Evolutionary conservation across 2,329 filamentous ascomycete genomes (phyloP).

Genomic region (Paracoccidioides brasiliensis): DNA sequence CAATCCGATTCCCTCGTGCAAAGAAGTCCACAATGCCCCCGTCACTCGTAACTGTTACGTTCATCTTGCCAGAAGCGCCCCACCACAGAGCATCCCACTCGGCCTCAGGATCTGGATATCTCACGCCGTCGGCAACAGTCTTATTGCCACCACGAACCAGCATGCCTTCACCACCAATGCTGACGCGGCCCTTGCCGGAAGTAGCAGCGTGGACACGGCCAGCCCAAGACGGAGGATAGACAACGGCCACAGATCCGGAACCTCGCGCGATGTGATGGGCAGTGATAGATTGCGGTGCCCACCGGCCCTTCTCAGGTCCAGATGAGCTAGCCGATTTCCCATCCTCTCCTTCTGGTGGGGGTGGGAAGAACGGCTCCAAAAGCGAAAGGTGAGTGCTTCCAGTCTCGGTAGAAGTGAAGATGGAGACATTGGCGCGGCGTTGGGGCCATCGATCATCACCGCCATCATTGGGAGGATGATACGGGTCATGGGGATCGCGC

Average conservation of each 20-base stretch:
- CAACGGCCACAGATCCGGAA: slow-evolving; percentile 16
- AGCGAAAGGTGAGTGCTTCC: slow-evolving; percentile 12
- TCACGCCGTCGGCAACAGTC: slow-evolving; percentile 8
- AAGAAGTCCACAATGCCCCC: slow-evolving; percentile 7
- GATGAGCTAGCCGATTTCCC: neutral
- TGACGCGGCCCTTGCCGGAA: slow-evolving; percentile 6
- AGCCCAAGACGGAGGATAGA: slow-evolving; percentile 21
- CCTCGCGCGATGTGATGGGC: slow-evolving; percentile 12
- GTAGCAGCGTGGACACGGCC: slow-evolving; percentile 16
- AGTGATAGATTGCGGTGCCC: neutral
- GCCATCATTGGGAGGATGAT: neutral
- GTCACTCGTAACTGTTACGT: slow-evolving; percentile 9
- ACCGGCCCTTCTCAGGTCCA: neutral
- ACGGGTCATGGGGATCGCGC: neutral
- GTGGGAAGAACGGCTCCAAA: slow-evolving; percentile 11
- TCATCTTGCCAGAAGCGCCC: slow-evolving; percentile 13
- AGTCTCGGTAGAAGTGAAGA: slow-evolving; percentile 9
- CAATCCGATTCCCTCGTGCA: neutral
- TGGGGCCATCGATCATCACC: neutral
- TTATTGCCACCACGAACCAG: slow-evolving; percentile 8
- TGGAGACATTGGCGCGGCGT: slow-evolving; percentile 7
- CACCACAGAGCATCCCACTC: slow-evolving; percentile 11
- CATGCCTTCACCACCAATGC: slow-evolving; percentile 15
- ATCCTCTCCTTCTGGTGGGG: neutral
- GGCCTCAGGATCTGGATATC: slow-evolving; percentile 5